Evolutionary conservation across 106 monocot species (phyloP), one percentile per base, ranked within the genome.

Genomic region (Acanthochlamys bracteata): DNA sequence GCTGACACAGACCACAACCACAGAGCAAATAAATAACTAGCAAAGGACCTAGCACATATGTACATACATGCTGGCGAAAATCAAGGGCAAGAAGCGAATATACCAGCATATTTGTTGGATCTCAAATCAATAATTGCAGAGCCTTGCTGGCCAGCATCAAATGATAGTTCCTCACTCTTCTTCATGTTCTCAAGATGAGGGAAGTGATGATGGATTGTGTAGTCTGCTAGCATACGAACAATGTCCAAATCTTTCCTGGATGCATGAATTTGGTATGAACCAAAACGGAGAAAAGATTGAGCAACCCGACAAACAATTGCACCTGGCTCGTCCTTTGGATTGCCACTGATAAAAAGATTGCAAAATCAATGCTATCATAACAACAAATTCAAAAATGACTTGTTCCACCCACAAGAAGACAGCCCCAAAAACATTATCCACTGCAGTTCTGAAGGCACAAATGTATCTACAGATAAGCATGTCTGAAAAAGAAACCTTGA

Each of bases 281-380:
- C 98, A 73, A 92, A 88, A 2, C 98, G 85, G 24, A 99, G 59
- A 70, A 99, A 99, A 23, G 98, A 99, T 64, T 74, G 88, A 25
- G 98, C 83, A 71, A 99, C 98, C 11, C 98, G 88, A 39, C 98
- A 99, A 59, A 99, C 98, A 64, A 99, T 86, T 21, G 98, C 92
- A 66, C 98, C 98, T 19, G 98, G 92, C 64, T 99, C 98, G 10
- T 92, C 89, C 76, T 92, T 99, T 67, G 83, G 63, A 78, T 99
- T 99, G 53, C 98, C 92, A 79, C 98, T 99, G 73, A 47, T 75
- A 59, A 12, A 17, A 21, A 67, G 49, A 51, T 25, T 59, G 39
- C 8, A 57, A 25, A 2, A 55, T 14, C 14, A 20, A 21, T 14
- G 9, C 14, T 4, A 57, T 11, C 20, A 57, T 19, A 20, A 57